Evolutionary conservation across 805 yeast genomes (phyloP).

Genomic region (Myxozyma melibiosi): DNA sequence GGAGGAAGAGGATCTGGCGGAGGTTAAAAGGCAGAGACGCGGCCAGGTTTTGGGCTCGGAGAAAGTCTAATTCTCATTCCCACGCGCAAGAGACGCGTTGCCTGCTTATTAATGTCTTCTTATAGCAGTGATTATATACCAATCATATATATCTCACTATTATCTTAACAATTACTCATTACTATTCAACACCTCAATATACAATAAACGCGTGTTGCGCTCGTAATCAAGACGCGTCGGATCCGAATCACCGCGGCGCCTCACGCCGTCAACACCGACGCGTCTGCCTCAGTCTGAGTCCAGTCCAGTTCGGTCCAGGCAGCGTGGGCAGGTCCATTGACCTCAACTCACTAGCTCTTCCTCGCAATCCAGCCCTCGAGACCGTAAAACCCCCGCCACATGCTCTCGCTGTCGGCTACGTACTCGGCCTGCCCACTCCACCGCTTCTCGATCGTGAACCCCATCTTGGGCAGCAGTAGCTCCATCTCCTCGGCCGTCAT

Average conservation of each 20-base stretch:
- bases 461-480: conserved; percentile 54
- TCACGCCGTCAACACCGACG: no score
- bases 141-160: no score
- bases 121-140: no score
- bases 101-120: no score
- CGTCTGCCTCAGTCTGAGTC: no score
- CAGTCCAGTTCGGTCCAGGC: background rate
- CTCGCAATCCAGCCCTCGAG: conserved; percentile 36
- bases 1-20: background rate
- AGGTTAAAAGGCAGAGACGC: background rate
- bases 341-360: background rate
- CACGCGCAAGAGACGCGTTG: conserved; percentile 6
- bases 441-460: conserved; percentile 55
- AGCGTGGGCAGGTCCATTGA: background rate
- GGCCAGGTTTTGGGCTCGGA: background rate
- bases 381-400: conserved; percentile 40
- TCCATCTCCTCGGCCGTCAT: conserved; percentile 69
- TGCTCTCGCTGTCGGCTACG: conserved; percentile 38
- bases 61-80: background rate
- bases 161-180: no score
- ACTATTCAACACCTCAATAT: no score
- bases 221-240: no score
- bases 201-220: no score
- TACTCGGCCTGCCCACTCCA: conserved; percentile 40
- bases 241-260: no score